Evolutionary conservation across 106 monocot species (phyloP), one percentile per base, ranked within the genome.

Genomic region (Phalaenopsis aphrodite): DNA sequence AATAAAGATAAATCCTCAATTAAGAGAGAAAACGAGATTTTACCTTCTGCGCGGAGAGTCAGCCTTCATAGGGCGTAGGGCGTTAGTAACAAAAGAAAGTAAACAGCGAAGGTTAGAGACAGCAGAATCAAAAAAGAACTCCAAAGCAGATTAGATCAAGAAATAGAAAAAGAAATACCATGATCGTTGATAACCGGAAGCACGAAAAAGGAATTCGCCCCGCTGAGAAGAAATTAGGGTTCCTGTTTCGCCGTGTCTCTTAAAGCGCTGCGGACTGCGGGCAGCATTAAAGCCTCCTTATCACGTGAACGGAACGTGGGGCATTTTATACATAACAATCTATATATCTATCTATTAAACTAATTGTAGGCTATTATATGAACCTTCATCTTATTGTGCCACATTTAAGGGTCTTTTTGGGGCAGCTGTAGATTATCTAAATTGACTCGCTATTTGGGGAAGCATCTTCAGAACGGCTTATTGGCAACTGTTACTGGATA

Each of bases 11-110:
- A 42, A 74, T 19, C n/a, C 43, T 74, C 43, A 43, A 74, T 74
- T 42, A 17, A 74, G 19, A 71, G 38, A 71, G 15, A 42, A 72
- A 12, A 14, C 15, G n/a, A 43, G 9, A 42, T 42, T 74, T 74
- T 74, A 74, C 74, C 74, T 74, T 74, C 74, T 74, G 19, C 19
- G 74, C 43, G 74, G 74, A 3, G 74, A 74, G 1, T 74, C 74
- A 74, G 42, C 74, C 74, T 74, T 42, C 16, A 69, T 7, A 6
- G 21, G 23, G 52, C 48, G 48, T 48, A 52, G 52, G 14, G 3
- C 3, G 14, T 45, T 45, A 45, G 5, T 6, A 45, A 45, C 3
- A 45, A 45, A 45, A 45, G 3, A 69, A 18, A 69, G 11, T 14
- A 69, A 69, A 12, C 30, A 69, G 15, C 3, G 2, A 69, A 69